Evolutionary conservation across 306 rosid species (phyloP).

Genomic region (Erythrophleum fordii): DNA sequence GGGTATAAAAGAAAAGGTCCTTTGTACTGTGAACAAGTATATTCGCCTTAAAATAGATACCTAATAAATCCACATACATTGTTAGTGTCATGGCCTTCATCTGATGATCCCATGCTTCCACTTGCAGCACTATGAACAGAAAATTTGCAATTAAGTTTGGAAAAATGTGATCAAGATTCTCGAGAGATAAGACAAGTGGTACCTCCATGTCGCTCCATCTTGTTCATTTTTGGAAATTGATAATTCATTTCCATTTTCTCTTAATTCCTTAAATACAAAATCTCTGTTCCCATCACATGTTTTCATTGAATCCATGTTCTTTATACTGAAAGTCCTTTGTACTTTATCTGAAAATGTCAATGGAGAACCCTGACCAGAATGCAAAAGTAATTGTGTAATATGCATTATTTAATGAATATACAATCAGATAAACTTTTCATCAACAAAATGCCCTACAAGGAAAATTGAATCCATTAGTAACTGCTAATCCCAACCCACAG

Average conservation of each 20-base stretch:
- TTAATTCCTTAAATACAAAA: slow-evolving; percentile 16
- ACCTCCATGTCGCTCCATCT: slow-evolving; percentile 50
- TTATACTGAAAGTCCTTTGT: slow-evolving; percentile 25
- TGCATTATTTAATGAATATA: slow-evolving; percentile 2
- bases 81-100: slow-evolving; percentile 36
- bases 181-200: slow-evolving; percentile 22
- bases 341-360: slow-evolving; percentile 38
- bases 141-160: slow-evolving; percentile 27
- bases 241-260: slow-evolving; percentile 34
- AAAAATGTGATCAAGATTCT: slow-evolving; percentile 27
- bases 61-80: slow-evolving; percentile 44
- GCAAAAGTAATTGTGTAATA: slow-evolving; percentile 8
- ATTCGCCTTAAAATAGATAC: slow-evolving; percentile 1
- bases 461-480: background rate
- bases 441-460: background rate
- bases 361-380: slow-evolving; percentile 49
- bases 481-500: slow-evolving; percentile 10
- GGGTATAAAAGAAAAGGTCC: no score
- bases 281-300: slow-evolving; percentile 30
- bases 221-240: slow-evolving; percentile 23
- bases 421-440: slow-evolving; percentile 4
- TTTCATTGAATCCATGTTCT: slow-evolving; percentile 29
- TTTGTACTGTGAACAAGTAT: background rate
- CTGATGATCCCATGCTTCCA: slow-evolving; percentile 45
- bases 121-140: slow-evolving; percentile 30